Conservation (phyloP, 495 filamentous ascomycete genomes). For the Venustampulla echinocandica region DNA sequence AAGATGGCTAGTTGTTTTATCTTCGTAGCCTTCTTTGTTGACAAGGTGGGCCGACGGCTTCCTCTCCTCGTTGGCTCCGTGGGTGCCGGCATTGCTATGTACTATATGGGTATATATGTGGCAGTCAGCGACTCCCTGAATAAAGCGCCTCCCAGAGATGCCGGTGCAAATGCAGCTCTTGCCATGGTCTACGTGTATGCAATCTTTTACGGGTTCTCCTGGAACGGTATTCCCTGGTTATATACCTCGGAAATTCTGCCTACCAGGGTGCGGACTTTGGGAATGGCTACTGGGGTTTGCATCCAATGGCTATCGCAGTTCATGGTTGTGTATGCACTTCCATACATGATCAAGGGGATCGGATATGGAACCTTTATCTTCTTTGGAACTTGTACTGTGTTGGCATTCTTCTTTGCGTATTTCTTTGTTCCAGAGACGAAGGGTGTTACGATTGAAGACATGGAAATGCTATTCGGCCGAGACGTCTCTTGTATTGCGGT, state of each 20-base stretch:
- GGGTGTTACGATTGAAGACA: constrained; percentile 52
- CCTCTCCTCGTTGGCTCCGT: constrained; percentile 42
- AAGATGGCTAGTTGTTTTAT: constrained; percentile 12
- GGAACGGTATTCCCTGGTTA: constrained; percentile 52
- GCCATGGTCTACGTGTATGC: constrained; percentile 46
- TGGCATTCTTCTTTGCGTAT: constrained; percentile 33
- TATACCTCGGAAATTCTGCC: constrained; percentile 22
- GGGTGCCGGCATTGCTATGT: constrained; percentile 45
- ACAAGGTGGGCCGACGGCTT: constrained; percentile 30
- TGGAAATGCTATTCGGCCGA: constrained; percentile 29
- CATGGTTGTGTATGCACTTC: constrained; percentile 27
- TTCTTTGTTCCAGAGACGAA: constrained; percentile 51
- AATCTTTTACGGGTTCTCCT: constrained; percentile 34
- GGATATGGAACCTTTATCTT: constrained; percentile 38
- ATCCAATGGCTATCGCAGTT: constrained; percentile 33
- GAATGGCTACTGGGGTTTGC: constrained; percentile 22
- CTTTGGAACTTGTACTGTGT: constrained; percentile 40
- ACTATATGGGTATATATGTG: constrained; percentile 48
- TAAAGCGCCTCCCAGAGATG: constrained; percentile 23
- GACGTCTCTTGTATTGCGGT: background rate
- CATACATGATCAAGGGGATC: constrained; percentile 37
- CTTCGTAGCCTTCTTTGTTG: constrained; percentile 32
- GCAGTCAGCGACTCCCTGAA: constrained; percentile 28
- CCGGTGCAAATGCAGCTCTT: constrained; percentile 27
- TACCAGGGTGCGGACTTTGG: constrained; percentile 23